These are phyloP conservation scores for Prosopis cineraria DNA, from an alignment of 306 rosid genomes.

Conservation along the genomic window DNA sequence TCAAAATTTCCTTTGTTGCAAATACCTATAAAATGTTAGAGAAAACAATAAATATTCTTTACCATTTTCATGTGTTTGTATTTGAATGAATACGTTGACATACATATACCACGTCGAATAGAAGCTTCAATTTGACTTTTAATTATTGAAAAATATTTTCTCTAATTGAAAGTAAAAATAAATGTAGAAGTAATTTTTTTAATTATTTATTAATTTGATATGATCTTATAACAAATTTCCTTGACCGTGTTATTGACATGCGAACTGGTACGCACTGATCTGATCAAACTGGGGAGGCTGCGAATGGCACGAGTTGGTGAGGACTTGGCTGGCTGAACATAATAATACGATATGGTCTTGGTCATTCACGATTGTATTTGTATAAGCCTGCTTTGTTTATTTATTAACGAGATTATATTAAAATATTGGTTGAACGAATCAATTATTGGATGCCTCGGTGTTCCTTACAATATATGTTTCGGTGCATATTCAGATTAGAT, in stretches of 20 bases:
- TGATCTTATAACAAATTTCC: too few relatives aligned
- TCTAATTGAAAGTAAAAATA: too few relatives aligned
- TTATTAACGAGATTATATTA: neutral
- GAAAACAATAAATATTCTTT: neutral
- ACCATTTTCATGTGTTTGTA: neutral
- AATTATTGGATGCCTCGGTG: conserved; percentile 26
- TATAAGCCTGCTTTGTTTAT: neutral
- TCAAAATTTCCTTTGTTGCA: neutral
- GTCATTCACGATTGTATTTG: conserved; percentile 11
- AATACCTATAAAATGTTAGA: neutral
- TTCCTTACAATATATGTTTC: conserved; percentile 7
- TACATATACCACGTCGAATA: too few relatives aligned
- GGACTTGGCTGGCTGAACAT: conserved; percentile 46
- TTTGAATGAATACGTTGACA: neutral
- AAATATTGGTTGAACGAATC: conserved; percentile 34
- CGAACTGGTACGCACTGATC: conserved; percentile 44
- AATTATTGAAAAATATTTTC: too few relatives aligned
- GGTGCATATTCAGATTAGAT: conserved; percentile 10
- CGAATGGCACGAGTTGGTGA: conserved; percentile 50
- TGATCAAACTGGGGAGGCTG: conserved; percentile 32
- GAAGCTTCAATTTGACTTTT: neutral
- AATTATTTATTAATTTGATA: too few relatives aligned
- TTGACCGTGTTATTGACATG: conserved; percentile 36
- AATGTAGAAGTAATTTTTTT: too few relatives aligned
- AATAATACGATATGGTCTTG: conserved; percentile 7